These are phyloP conservation scores for Diplodia seriata DNA, from an alignment of 2,329 filamentous ascomycete genomes.

Conservation along the genomic window DNA sequence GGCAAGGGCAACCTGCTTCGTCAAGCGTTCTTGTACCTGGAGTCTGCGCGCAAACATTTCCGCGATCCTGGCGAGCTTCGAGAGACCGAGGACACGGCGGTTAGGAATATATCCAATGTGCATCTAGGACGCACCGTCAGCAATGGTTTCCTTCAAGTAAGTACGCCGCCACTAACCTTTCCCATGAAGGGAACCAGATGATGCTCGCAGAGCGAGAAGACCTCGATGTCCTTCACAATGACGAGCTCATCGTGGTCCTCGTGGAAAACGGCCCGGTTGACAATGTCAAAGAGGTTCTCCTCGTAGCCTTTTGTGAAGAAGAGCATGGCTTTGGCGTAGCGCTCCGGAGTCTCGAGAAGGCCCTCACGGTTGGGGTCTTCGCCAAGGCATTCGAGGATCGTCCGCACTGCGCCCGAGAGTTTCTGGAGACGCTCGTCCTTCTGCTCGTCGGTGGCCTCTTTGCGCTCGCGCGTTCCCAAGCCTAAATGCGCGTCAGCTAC, in stretches of 20 bases:
- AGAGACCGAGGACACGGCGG: constrained; percentile 90
- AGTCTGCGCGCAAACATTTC: constrained; percentile 95
- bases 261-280: constrained; percentile 93
- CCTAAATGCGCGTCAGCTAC: constrained; percentile 50
- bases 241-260: constrained; percentile 97
- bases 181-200: constrained; percentile 96
- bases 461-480: constrained; percentile 67
- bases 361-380: constrained; percentile 71
- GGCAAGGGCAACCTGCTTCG: constrained; percentile 93
- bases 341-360: constrained; percentile 71
- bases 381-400: constrained; percentile 70
- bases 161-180: constrained; percentile 66
- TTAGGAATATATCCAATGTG: constrained; percentile 98
- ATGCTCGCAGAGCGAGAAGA: constrained; percentile 95
- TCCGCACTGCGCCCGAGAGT: constrained; percentile 67
- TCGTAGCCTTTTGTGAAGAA: constrained; percentile 98
- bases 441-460: constrained; percentile 65
- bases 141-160: not conserved
- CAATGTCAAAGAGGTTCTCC: constrained; percentile 87
- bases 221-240: constrained; percentile 96
- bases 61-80: constrained; percentile 92
- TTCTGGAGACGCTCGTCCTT: constrained; percentile 64
- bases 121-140: constrained; percentile 67
- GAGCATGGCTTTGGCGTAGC: constrained; percentile 94
- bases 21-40: constrained; percentile 95